A percentile compares a stretch with the other conserved stretches of the same genome.
Conservation (phyloP, 768 basidiomycete genomes). For the Gloeophyllum trabeum region DNA sequence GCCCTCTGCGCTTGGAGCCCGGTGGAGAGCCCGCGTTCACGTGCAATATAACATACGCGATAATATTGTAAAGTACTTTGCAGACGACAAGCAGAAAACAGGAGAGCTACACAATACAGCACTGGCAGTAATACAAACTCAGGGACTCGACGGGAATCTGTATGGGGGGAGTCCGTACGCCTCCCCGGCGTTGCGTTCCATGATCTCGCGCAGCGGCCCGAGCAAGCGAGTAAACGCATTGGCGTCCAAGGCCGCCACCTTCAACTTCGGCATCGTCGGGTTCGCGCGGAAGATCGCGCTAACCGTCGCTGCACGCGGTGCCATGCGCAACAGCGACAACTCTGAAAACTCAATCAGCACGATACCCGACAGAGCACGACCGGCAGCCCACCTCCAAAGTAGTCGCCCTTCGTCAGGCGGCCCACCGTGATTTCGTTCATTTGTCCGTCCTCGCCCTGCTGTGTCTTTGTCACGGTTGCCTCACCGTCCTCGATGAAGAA, state of each 20-base stretch:
- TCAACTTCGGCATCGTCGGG: constrained; percentile 50
- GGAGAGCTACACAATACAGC: too few species aligned
- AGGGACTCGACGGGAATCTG: too few species aligned
- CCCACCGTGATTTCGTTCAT: constrained; percentile 62
- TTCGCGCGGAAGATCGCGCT: constrained; percentile 55
- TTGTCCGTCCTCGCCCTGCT: constrained; percentile 45
- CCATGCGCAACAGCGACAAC: constrained; percentile 77
- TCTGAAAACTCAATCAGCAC: constrained; percentile 36
- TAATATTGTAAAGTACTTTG: too few species aligned
- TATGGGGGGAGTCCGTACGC: constrained; percentile 35
- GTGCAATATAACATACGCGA: too few species aligned
- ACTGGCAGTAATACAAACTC: too few species aligned
- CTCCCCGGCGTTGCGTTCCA: constrained; percentile 84
- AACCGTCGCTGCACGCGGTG: constrained; percentile 94
- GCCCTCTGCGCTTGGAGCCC: too few species aligned
- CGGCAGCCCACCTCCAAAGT: constrained; percentile 81
- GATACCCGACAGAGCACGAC: not conserved
- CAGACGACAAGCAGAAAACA: too few species aligned
- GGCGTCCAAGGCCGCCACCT: constrained; percentile 89
- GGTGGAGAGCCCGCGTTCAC: too few species aligned
- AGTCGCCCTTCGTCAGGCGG: constrained; percentile 80
- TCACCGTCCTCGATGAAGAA: constrained; percentile 96
- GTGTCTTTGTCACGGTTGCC: constrained; percentile 75
- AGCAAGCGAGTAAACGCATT: constrained; percentile 89
- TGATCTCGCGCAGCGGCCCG: constrained; percentile 85